Conservation (phyloP, 2,329 filamentous ascomycete genomes). For the Pseudogymnoascus sp. region DNA sequence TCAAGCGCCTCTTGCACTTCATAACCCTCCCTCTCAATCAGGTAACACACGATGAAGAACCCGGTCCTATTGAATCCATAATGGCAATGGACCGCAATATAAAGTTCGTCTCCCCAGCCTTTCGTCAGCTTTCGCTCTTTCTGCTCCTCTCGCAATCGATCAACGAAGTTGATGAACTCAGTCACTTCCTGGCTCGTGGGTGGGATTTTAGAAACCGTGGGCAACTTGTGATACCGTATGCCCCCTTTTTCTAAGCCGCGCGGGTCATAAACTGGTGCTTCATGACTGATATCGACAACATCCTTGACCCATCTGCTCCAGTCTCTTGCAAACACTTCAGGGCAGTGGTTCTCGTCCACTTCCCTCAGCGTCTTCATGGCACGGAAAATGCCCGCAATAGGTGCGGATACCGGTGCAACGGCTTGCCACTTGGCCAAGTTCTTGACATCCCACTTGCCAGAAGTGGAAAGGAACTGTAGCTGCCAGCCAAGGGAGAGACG, state of each 20-base stretch:
- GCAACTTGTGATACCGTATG: conserved; percentile 74
- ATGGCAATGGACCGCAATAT: conserved; percentile 85
- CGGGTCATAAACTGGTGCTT: conserved; percentile 83
- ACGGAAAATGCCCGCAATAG: conserved; percentile 72
- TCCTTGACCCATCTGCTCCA: conserved; percentile 64
- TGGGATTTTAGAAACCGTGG: conserved; percentile 85
- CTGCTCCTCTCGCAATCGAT: conserved; percentile 50
- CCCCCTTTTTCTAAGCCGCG: conserved; percentile 56
- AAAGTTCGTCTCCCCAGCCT: conserved; percentile 32
- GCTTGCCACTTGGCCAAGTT: conserved; percentile 88
- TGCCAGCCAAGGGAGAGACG: conserved; percentile 84
- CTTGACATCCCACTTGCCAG: conserved; percentile 97
- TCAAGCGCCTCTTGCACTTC: conserved; percentile 69
- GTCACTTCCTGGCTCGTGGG: conserved; percentile 51
- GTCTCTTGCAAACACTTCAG: conserved; percentile 57
- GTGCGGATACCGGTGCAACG: conserved; percentile 66
- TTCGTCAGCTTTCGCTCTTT: conserved; percentile 36
- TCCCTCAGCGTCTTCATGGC: conserved; percentile 92
- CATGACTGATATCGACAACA: conserved; percentile 85
- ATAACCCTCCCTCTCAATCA: conserved; percentile 73
- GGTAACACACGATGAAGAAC: conserved; percentile 81
- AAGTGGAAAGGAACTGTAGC: conserved; percentile 75
- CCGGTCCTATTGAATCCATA: conserved; percentile 94
- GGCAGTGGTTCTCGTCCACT: conserved; percentile 75
- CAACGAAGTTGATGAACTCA: conserved; percentile 48